phyloP scores from a whole-genome alignment of 1,284 basidiomycete species.

The Malassezia globosa region DNA sequence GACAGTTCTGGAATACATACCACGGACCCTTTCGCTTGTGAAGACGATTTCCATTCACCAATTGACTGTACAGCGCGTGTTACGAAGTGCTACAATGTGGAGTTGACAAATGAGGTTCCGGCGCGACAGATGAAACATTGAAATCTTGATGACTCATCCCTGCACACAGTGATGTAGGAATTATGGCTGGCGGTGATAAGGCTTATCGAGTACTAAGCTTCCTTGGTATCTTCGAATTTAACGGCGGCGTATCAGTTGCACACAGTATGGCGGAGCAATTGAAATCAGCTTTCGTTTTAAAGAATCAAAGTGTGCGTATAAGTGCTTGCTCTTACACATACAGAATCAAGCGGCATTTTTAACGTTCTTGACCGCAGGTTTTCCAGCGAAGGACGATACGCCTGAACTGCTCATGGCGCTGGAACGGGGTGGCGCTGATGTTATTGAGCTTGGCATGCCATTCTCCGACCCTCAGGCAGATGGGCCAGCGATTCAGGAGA shows the following conservation, averaged over 20 bases:
- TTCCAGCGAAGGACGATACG: slow-evolving; percentile 54
- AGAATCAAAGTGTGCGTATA: slow-evolving; percentile 7
- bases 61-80: too few relatives aligned
- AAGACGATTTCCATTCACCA: slow-evolving; percentile 11
- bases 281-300: slow-evolving; percentile 9
- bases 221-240: too few relatives aligned
- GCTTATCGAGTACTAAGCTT: too few relatives aligned
- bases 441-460: slow-evolving; percentile 86
- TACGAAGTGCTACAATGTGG: too few relatives aligned
- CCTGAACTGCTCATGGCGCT: slow-evolving; percentile 79
- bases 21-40: slow-evolving; percentile 4
- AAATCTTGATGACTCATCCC: too few relatives aligned
- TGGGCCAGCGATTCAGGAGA: slow-evolving; percentile 72
- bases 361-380: slow-evolving; percentile 44
- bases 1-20: neutral
- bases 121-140: too few relatives aligned
- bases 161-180: too few relatives aligned
- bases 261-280: slow-evolving; percentile 14
- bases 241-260: too few relatives aligned
- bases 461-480: slow-evolving; percentile 96
- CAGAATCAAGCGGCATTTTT: slow-evolving; percentile 43
- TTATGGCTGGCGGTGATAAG: too few relatives aligned
- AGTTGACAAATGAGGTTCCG: too few relatives aligned
- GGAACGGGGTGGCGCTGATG: slow-evolving; percentile 81
- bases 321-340: too few relatives aligned